Evolutionary conservation across 2,329 filamentous ascomycete genomes (phyloP).

Genomic region (Clonostachys chloroleuca): DNA sequence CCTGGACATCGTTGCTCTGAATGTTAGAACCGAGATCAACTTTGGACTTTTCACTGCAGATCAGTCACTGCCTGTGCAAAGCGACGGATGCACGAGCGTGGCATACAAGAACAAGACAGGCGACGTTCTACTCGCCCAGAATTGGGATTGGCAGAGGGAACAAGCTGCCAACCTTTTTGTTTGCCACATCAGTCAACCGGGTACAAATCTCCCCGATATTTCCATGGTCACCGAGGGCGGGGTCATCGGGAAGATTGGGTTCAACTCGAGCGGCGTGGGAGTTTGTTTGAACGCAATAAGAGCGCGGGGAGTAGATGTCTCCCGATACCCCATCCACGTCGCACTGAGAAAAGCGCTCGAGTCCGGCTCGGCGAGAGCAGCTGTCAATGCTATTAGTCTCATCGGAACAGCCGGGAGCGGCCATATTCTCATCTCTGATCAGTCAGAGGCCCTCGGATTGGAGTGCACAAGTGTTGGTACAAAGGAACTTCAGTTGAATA

Average conservation of each 20-base stretch:
- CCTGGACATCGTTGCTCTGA: slow-evolving; percentile 51
- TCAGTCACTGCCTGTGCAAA: slow-evolving; percentile 7
- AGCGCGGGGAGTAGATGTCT: slow-evolving; percentile 45
- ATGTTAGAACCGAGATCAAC: slow-evolving; percentile 52
- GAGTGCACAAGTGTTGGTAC: slow-evolving; percentile 4
- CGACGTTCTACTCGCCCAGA: slow-evolving; percentile 42
- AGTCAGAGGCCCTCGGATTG: slow-evolving; percentile 1
- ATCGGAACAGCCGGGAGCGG: slow-evolving; percentile 5
- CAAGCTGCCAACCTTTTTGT: slow-evolving; percentile 45
- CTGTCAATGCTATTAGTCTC: background rate
- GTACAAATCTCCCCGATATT: slow-evolving; percentile 34
- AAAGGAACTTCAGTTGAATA: slow-evolving; percentile 1
- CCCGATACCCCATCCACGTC: slow-evolving; percentile 55
- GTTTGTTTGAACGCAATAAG: slow-evolving; percentile 59
- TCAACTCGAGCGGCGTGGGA: slow-evolving; percentile 55
- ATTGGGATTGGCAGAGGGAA: slow-evolving; percentile 59
- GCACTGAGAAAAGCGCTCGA: slow-evolving; percentile 53
- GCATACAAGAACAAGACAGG: slow-evolving; percentile 29
- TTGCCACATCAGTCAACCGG: slow-evolving; percentile 34
- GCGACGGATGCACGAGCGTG: slow-evolving; percentile 52
- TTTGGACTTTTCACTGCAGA: slow-evolving; percentile 43
- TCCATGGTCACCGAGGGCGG: slow-evolving; percentile 55
- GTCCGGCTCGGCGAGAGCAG: slow-evolving; percentile 22
- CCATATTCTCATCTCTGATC: slow-evolving; percentile 6
- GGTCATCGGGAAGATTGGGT: slow-evolving; percentile 61